Evolutionary conservation across 331 rosid genomes (phyloP).

Genomic region (Prunus yedoensis): DNA sequence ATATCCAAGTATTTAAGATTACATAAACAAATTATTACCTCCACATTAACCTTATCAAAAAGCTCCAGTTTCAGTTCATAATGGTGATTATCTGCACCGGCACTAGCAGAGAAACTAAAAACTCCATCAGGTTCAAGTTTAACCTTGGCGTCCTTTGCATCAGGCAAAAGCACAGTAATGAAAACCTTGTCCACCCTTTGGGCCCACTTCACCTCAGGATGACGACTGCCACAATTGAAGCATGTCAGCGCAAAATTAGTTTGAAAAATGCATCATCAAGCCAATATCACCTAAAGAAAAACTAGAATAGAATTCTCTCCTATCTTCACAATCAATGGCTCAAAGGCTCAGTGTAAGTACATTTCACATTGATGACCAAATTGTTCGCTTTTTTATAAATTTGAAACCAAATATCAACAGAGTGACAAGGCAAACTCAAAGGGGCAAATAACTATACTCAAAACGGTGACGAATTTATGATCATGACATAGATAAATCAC

Average conservation of each 20-base stretch:
- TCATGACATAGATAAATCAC: neutral
- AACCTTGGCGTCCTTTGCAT: conserved; percentile 76
- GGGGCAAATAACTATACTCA: neutral
- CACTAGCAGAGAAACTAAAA: conserved; percentile 69
- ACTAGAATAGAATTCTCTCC: neutral
- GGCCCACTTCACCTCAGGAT: conserved; percentile 98
- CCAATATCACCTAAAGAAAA: neutral
- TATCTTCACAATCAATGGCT: no score
- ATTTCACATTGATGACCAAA: neutral
- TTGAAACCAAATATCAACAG: neutral
- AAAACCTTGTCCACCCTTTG: conserved; percentile 86
- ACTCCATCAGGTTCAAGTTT: conserved; percentile 80
- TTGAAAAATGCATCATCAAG: neutral
- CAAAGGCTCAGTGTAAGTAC: no score
- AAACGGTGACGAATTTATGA: neutral
- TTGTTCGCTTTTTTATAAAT: neutral
- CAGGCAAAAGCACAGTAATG: conserved; percentile 77
- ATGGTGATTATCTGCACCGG: conserved; percentile 60
- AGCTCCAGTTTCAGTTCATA: conserved; percentile 82
- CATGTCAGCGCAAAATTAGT: neutral
- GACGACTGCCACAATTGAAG: conserved; percentile 59
- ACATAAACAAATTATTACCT: conserved; percentile 43
- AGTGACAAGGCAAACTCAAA: neutral
- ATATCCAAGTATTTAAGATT: neutral
- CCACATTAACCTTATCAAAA: conserved; percentile 80